Percentiles rank a stretch among this genome's conserved stretches.
These are phyloP conservation scores for Endotrypanum monterogeii DNA, from an alignment of 208 protist species.

Conservation along the genomic window DNA sequence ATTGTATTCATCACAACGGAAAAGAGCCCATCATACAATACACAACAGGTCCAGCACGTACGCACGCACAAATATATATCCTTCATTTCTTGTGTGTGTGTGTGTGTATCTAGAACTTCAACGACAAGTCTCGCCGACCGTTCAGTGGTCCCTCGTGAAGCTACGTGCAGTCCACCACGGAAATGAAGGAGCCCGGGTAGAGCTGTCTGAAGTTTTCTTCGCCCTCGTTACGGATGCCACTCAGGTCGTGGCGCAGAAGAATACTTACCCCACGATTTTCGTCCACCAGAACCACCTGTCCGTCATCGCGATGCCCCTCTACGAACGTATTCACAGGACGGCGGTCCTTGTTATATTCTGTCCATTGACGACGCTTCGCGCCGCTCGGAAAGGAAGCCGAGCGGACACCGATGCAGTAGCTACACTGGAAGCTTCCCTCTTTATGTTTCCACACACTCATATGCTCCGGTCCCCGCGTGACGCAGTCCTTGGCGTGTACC, in stretches of 20 bases:
- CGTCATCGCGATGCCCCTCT: conserved; percentile 37
- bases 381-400: background rate
- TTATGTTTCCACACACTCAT: conserved; percentile 69
- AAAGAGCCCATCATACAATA: too few relatives aligned
- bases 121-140: too few relatives aligned
- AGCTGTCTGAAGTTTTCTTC: conserved; percentile 71
- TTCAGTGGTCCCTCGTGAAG: background rate
- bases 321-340: conserved; percentile 36
- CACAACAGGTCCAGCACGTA: background rate
- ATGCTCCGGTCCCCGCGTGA: background rate
- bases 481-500: conserved; percentile 53
- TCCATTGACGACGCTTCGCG: conserved; percentile 34
- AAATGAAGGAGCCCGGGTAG: conserved; percentile 63
- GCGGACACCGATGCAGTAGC: conserved; percentile 17
- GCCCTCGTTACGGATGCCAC: conserved; percentile 42
- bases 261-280: conserved; percentile 43
- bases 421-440: conserved; percentile 61
- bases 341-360: conserved; percentile 52
- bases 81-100: too few relatives aligned
- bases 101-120: background rate
- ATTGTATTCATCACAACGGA: too few relatives aligned
- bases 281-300: conserved; percentile 53
- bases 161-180: conserved; percentile 71
- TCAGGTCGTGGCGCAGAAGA: conserved; percentile 57
- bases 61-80: background rate